phyloP scores from a whole-genome alignment of 768 basidiomycete species.

The Phanerochaete carnosa region DNA sequence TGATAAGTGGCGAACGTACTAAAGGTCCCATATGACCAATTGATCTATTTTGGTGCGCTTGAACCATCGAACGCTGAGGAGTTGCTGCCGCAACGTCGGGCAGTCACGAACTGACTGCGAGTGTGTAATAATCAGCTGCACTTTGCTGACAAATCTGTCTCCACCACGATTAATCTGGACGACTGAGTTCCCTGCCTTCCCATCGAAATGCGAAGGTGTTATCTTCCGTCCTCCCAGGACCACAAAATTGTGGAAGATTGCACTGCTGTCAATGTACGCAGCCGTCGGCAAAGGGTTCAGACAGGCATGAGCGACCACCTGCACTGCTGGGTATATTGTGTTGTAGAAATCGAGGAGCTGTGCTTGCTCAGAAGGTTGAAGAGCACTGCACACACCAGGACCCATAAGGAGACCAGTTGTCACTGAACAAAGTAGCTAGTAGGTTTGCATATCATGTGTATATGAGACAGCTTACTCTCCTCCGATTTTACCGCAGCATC shows the following conservation, averaged over 20 bases:
- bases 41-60: not conserved
- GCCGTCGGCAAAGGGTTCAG: not conserved
- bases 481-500: not conserved
- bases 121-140: too few relatives aligned
- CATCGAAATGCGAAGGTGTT: too few relatives aligned
- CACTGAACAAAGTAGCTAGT: not conserved
- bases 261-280: not conserved
- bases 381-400: not conserved
- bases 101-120: not conserved
- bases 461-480: not conserved
- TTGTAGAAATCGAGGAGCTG: not conserved
- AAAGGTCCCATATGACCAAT: not conserved
- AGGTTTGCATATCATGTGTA: not conserved
- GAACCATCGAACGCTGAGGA: slow-evolving; percentile 5
- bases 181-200: too few relatives aligned
- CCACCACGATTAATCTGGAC: too few relatives aligned
- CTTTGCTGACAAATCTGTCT: too few relatives aligned
- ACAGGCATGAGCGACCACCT: not conserved
- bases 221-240: too few relatives aligned
- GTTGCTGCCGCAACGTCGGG: not conserved
- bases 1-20: not conserved
- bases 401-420: not conserved
- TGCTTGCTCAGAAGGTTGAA: not conserved
- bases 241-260: not conserved
- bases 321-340: not conserved